These are phyloP conservation scores for Alnus rubra DNA, from an alignment of 306 rosid genomes.

Conservation along the genomic window DNA sequence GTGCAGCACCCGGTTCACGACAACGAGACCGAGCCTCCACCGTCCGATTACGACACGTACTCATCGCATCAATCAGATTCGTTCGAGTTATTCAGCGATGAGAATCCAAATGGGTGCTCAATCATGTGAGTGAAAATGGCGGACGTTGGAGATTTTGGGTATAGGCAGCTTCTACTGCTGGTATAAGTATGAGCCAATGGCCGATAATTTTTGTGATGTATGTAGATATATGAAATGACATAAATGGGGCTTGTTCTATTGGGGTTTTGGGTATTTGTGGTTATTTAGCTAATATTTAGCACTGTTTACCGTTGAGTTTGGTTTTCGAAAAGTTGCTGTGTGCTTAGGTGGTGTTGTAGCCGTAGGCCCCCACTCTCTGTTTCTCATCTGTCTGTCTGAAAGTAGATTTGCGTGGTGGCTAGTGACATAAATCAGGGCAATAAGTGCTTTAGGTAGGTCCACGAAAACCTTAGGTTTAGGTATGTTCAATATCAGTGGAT, in stretches of 20 bases:
- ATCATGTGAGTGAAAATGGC: conserved; percentile 35
- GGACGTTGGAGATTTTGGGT: conserved; percentile 13
- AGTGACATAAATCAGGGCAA: no score
- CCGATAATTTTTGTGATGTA: conserved; percentile 36
- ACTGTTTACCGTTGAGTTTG: conserved; percentile 20
- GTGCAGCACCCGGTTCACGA: conserved; percentile 17
- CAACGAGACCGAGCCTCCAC: conserved; percentile 30
- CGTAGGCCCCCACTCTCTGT: conserved; percentile 1
- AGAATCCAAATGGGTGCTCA: conserved; percentile 74
- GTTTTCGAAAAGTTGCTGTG: conserved; percentile 1
- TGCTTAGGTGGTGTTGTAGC: conserved; percentile 13
- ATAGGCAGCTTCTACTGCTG: conserved; percentile 24
- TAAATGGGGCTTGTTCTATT: background rate
- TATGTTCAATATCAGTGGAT: no score
- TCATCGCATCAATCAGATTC: conserved; percentile 37
- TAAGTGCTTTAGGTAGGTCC: no score
- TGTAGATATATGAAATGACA: conserved; percentile 35
- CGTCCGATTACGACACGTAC: conserved; percentile 32
- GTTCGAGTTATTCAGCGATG: conserved; percentile 70
- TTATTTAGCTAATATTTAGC: conserved; percentile 25
- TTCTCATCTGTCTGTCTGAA: background rate
- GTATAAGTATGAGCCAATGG: conserved; percentile 45
- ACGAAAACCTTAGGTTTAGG: no score
- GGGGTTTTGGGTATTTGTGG: conserved; percentile 27
- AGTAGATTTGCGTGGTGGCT: no score